Evolutionary conservation across 2,329 filamentous ascomycete species (phyloP).

Genomic region (Acephala macrosclerotiorum): DNA sequence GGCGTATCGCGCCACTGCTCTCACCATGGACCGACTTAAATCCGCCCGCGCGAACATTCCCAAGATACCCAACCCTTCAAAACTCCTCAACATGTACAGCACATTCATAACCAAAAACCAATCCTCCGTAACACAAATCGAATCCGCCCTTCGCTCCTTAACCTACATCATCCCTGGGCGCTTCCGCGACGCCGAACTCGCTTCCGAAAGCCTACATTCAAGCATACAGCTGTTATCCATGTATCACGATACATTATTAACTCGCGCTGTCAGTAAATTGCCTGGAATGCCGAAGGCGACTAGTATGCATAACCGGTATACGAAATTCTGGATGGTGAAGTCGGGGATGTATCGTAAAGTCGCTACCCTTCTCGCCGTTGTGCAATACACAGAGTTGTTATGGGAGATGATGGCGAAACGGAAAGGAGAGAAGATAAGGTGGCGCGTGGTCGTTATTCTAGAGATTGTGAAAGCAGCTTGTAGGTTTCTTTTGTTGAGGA

Average conservation of each 20-base stretch:
- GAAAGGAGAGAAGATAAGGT: slow-evolving; percentile 81
- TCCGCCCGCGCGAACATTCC: neutral
- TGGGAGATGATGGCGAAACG: slow-evolving; percentile 97
- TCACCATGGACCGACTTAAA: slow-evolving; percentile 7
- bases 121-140: slow-evolving; percentile 91
- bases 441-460: slow-evolving; percentile 85
- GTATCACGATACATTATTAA: slow-evolving; percentile 89
- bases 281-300: slow-evolving; percentile 57
- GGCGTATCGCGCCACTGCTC: neutral
- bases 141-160: slow-evolving; percentile 88
- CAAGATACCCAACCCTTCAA: slow-evolving; percentile 52
- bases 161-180: slow-evolving; percentile 96
- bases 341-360: slow-evolving; percentile 79
- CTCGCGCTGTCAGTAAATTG: slow-evolving; percentile 66
- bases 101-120: slow-evolving; percentile 96
- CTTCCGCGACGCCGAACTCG: slow-evolving; percentile 91
- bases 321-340: slow-evolving; percentile 69
- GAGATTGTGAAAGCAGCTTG: slow-evolving; percentile 89
- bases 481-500: slow-evolving; percentile 77
- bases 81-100: slow-evolving; percentile 76
- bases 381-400: slow-evolving; percentile 94
- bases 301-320: slow-evolving; percentile 69
- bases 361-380: slow-evolving; percentile 84
- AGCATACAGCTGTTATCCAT: slow-evolving; percentile 88
- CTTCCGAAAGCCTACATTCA: slow-evolving; percentile 90